These are phyloP conservation scores for Camillea tinctor DNA, from an alignment of 2,329 filamentous ascomycete species.

Conservation along the genomic window DNA sequence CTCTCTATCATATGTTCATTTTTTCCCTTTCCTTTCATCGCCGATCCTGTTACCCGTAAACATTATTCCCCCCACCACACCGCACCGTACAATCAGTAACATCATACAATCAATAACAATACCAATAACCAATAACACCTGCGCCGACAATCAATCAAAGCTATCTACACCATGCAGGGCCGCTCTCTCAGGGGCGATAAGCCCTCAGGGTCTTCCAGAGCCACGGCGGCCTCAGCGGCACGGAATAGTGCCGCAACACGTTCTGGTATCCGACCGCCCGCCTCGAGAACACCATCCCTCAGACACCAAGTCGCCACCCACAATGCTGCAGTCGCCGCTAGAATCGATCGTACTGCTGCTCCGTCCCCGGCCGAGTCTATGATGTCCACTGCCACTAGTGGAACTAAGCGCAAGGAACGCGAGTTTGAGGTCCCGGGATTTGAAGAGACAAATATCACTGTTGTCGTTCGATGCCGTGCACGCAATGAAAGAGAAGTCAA, in stretches of 20 bases:
- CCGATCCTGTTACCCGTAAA: not conserved
- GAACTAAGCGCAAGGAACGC: conserved; percentile 81
- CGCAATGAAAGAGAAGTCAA: conserved; percentile 88
- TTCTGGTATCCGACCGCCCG: conserved; percentile 20
- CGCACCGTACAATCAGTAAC: conserved; percentile 5
- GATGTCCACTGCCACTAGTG: conserved; percentile 56
- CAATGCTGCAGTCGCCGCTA: conserved; percentile 23
- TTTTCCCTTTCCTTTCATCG: not conserved
- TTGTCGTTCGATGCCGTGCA: conserved; percentile 91
- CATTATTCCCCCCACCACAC: conserved; percentile 5
- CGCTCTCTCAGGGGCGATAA: conserved; percentile 32
- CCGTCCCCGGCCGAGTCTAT: conserved; percentile 71
- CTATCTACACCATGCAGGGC: conserved; percentile 26
- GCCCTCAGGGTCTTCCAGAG: conserved; percentile 26
- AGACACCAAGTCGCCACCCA: conserved; percentile 24
- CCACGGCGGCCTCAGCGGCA: conserved; percentile 17
- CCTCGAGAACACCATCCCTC: conserved; percentile 24
- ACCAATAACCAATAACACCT: conserved; percentile 13
- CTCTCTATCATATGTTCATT: not conserved
- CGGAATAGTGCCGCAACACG: conserved; percentile 23
- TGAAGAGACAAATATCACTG: conserved; percentile 95
- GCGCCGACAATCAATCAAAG: conserved; percentile 4
- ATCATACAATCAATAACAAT: conserved; percentile 6
- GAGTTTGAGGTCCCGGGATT: conserved; percentile 71
- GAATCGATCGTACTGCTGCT: conserved; percentile 43